A percentile compares a stretch with the other conserved stretches of the same genome.
Conservation (phyloP, 164 flowering plant genomes). For the Houttuynia cordata region DNA sequence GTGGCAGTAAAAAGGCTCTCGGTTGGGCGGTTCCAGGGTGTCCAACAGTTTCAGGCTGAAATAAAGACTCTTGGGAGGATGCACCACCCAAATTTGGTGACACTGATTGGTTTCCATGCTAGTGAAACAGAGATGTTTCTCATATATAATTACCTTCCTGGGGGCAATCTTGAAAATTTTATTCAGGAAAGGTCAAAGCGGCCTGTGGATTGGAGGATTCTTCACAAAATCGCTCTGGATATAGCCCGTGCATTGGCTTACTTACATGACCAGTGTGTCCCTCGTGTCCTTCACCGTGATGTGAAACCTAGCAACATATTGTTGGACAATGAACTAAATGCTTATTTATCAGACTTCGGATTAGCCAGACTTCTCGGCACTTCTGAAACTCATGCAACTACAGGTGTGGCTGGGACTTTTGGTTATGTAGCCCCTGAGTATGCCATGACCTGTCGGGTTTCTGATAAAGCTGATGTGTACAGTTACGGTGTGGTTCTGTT, state of each 20-base stretch:
- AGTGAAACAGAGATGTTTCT: slow-evolving; percentile 91
- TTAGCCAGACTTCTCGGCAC: slow-evolving; percentile 79
- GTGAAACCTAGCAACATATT: slow-evolving; percentile 91
- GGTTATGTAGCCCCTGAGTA: slow-evolving; percentile 95
- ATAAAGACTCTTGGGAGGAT: slow-evolving; percentile 77
- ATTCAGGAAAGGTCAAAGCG: slow-evolving; percentile 71
- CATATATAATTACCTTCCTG: slow-evolving; percentile 70
- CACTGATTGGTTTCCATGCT: slow-evolving; percentile 79
- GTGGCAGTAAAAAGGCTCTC: slow-evolving; percentile 80
- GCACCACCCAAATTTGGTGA: slow-evolving; percentile 75
- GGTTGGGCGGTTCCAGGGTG: slow-evolving; percentile 82
- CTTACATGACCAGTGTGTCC: slow-evolving; percentile 81
- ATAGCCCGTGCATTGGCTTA: slow-evolving; percentile 83
- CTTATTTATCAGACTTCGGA: slow-evolving; percentile 86
- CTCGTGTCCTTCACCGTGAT: slow-evolving; percentile 89
- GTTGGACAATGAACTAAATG: slow-evolving; percentile 71
- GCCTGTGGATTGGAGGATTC: slow-evolving; percentile 72
- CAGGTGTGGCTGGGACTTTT: slow-evolving; percentile 91
- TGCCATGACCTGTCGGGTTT: slow-evolving; percentile 96
- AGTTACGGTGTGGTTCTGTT: slow-evolving; percentile 87
- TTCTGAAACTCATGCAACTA: slow-evolving; percentile 94
- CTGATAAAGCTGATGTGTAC: slow-evolving; percentile 90
- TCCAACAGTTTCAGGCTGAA: slow-evolving; percentile 84
- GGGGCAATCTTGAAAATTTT: slow-evolving; percentile 80
- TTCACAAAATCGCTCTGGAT: slow-evolving; percentile 81